Percentiles rank a stretch among this genome's conserved stretches.
phyloP scores from a whole-genome alignment of 257 asterid genomes.

The Henckelia pumila region DNA sequence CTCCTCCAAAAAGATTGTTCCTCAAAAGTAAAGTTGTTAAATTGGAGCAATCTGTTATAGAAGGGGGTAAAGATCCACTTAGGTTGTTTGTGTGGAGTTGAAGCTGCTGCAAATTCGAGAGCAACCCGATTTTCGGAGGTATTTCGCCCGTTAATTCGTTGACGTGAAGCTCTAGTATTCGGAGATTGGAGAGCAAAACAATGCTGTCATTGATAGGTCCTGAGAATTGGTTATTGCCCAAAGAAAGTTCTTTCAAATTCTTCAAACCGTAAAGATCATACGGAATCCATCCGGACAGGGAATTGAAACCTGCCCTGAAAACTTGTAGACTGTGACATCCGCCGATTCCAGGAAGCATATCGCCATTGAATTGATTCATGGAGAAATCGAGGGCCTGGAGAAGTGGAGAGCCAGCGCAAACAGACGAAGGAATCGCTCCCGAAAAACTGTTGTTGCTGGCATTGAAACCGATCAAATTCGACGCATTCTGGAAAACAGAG shows the following conservation, averaged over 20 bases:
- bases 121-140: conserved; percentile 35
- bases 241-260: conserved; percentile 32
- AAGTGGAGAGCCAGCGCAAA: too few relatives aligned
- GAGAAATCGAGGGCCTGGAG: conserved; percentile 41
- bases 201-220: conserved; percentile 35
- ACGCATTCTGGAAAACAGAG: too few relatives aligned
- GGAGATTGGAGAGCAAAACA: conserved; percentile 30
- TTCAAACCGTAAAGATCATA: conserved; percentile 28
- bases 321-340: conserved; percentile 28
- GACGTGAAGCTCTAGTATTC: conserved; percentile 39
- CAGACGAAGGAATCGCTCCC: too few relatives aligned
- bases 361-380: conserved; percentile 35
- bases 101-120: conserved; percentile 40
- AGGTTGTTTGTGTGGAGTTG: conserved; percentile 50
- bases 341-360: conserved; percentile 21
- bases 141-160: conserved; percentile 38
- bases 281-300: conserved; percentile 40
- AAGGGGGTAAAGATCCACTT: conserved; percentile 43
- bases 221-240: conserved; percentile 36
- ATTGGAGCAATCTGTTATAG: conserved; percentile 44
- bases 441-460: too few relatives aligned
- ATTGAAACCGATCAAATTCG: too few relatives aligned
- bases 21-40: conserved; percentile 43
- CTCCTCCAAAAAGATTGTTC: conserved; percentile 45
- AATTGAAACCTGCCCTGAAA: conserved; percentile 42